These are phyloP conservation scores for Plenodomus tracheiphilus DNA, from an alignment of 2,329 filamentous ascomycete species.

Conservation along the genomic window DNA sequence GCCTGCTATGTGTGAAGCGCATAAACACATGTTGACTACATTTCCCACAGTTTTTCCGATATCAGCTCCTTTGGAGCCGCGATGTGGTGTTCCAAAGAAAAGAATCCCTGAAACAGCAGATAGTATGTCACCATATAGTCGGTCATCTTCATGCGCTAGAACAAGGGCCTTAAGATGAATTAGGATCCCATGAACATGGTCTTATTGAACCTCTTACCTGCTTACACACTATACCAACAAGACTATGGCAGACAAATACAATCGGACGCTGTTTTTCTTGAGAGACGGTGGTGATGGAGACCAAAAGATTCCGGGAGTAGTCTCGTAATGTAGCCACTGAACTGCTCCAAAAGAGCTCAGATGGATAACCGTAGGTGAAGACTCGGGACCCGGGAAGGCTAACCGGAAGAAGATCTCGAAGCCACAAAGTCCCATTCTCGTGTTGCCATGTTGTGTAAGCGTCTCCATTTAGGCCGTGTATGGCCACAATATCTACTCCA, in stretches of 20 bases:
- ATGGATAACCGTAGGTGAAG: conserved; percentile 29
- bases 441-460: conserved; percentile 46
- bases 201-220: conserved; percentile 15
- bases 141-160: conserved; percentile 18
- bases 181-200: conserved; percentile 5
- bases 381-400: conserved; percentile 21
- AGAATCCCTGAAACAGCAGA: conserved; percentile 16
- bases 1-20: conserved; percentile 10
- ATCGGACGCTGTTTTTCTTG: conserved; percentile 16
- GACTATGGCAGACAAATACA: conserved; percentile 28
- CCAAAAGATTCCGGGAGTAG: conserved; percentile 20
- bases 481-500: conserved; percentile 43
- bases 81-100: conserved; percentile 25
- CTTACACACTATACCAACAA: conserved; percentile 26
- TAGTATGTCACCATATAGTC: conserved; percentile 13
- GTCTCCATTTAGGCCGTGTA: conserved; percentile 49
- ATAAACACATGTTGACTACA: conserved; percentile 14
- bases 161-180: conserved; percentile 18
- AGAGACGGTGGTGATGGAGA: conserved; percentile 9
- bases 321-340: conserved; percentile 19
- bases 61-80: conserved; percentile 18
- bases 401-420: conserved; percentile 42
- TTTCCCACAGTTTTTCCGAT: conserved; percentile 16
- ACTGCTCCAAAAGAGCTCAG: conserved; percentile 22
- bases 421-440: conserved; percentile 37